Evolutionary conservation across 2,329 filamentous ascomycete genomes (phyloP).

Genomic region (Orbilia blumenaviensis): DNA sequence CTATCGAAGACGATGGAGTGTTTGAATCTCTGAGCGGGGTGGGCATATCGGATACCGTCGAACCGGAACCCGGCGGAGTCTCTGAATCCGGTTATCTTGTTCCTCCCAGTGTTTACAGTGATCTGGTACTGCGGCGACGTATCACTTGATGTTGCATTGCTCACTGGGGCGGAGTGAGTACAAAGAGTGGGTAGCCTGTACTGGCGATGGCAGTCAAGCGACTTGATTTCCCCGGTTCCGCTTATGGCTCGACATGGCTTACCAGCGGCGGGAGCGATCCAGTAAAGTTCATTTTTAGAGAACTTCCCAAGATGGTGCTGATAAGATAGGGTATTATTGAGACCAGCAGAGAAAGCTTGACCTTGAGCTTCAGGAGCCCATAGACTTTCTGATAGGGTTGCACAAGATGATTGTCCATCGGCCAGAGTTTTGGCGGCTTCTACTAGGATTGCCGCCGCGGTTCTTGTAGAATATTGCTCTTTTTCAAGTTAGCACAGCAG

Average conservation of each 20-base stretch:
- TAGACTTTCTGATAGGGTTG: conserved; percentile 13
- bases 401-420: background rate
- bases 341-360: background rate
- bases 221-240: conserved; percentile 57
- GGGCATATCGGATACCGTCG: conserved; percentile 65
- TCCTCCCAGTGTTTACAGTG: conserved; percentile 61
- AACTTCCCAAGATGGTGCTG: conserved; percentile 28
- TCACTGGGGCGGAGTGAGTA: conserved; percentile 63
- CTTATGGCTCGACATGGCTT: conserved; percentile 57
- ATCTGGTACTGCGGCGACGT: conserved; percentile 61
- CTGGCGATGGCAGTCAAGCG: conserved; percentile 24
- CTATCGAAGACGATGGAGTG: conserved; percentile 63
- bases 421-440: background rate
- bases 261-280: background rate
- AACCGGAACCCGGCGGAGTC: conserved; percentile 66
- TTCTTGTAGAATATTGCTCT: conserved; percentile 17
- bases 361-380: conserved; percentile 6
- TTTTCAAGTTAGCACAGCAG: background rate
- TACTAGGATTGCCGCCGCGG: conserved; percentile 16
- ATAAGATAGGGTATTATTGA: conserved; percentile 31
- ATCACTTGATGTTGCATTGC: conserved; percentile 59
- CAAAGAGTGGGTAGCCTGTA: conserved; percentile 61
- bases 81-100: conserved; percentile 61
- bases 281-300: background rate
- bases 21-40: conserved; percentile 63